Percentiles rank a stretch among this genome's conserved stretches.
phyloP scores from a whole-genome alignment of 1,284 basidiomycete genomes.

The Tranzscheliella williamsii region DNA sequence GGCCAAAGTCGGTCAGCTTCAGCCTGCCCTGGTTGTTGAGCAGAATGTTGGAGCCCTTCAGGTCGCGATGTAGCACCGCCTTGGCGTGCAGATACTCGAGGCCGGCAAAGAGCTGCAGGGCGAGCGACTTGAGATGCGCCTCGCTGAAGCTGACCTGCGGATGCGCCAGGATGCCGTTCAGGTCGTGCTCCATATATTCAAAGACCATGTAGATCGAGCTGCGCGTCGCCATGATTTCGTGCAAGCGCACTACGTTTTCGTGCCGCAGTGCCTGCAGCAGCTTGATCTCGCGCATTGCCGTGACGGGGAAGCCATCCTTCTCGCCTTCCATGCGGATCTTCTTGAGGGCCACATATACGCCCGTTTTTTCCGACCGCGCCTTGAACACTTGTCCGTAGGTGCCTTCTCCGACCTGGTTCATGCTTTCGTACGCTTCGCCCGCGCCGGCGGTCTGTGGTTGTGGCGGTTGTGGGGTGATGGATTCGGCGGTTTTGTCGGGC shows the following conservation, averaged over 20 bases:
- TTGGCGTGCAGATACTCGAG: slow-evolving; percentile 92
- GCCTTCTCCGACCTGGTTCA: slow-evolving; percentile 95
- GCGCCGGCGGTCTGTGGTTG: slow-evolving; percentile 12
- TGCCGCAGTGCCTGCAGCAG: slow-evolving; percentile 88
- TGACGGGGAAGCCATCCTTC: slow-evolving; percentile 96
- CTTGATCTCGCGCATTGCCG: slow-evolving; percentile 98
- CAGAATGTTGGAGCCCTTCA: slow-evolving; percentile 98
- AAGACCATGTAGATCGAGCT: slow-evolving; percentile 97
- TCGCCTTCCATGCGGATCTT: slow-evolving; percentile 97
- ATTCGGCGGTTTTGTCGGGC: background rate
- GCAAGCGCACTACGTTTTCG: slow-evolving; percentile 82
- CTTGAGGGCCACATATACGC: slow-evolving; percentile 84
- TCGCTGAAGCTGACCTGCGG: slow-evolving; percentile 78
- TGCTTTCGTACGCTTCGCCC: slow-evolving; percentile 74
- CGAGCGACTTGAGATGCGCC: slow-evolving; percentile 91
- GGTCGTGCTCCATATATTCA: slow-evolving; percentile 98
- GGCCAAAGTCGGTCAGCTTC: slow-evolving; percentile 95
- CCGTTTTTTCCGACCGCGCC: slow-evolving; percentile 78
- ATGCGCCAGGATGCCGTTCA: slow-evolving; percentile 92
- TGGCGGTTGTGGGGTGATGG: background rate
- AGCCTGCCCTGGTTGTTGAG: slow-evolving; percentile 88
- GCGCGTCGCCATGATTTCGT: slow-evolving; percentile 94
- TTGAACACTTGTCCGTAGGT: slow-evolving; percentile 99
- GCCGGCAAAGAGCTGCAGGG: slow-evolving; percentile 89
- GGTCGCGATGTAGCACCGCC: slow-evolving; percentile 93